Base-by-base conservation (phyloP, 345 rosid genomes). In the Gossypium mustelinum region DNA sequence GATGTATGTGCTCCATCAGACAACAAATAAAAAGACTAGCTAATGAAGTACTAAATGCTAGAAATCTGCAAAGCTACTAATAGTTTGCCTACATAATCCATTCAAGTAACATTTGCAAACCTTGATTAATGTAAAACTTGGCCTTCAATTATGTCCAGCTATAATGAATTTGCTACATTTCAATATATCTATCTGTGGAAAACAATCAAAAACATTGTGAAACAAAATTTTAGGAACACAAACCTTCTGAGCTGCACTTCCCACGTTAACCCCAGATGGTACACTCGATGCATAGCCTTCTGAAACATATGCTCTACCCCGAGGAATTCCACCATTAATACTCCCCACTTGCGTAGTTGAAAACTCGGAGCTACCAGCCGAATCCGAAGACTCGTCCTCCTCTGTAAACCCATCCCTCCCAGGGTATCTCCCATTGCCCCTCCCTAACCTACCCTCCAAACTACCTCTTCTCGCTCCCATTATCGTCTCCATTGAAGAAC, bases 401-500 rank as follows among this genome's bases (percentile, higher is more conserved):
- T 76, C 84, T 0, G 87, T 84, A 58, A 83, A 87, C 20, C 78
- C 88, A 78, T 82, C 88, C 73, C 71, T 79, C 70, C 81, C 79
- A 3, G 79, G 81, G 34, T 85, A 80, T 80, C 81, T 84, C 57
- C 70, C 81, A 39, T 76, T 77, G n/a, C 75, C 84, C 77, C 84
- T 62, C 57, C 60, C 67, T 62, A 80, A 61, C 73, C 82, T 83
- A 61, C 63, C 86, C n/a, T 72, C 69, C 39, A 77, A 47, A 72
- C 73, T 72, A 41, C 85, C 82, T 5, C 75, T 76, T 73, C 78
- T 73, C 24, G 81, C 87, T 17, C 81, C 88, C 1, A 76, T 79
- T 61, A 87, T 29, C 14, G 97, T 90, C 56, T 94, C 98, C 90
- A 81, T 81, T 0, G 98, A 94, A 14, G 98, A 92, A 77, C 90